phyloP scores from a whole-genome alignment of 139 green algal genomes.

The Chlamydomonas incerta region DNA sequence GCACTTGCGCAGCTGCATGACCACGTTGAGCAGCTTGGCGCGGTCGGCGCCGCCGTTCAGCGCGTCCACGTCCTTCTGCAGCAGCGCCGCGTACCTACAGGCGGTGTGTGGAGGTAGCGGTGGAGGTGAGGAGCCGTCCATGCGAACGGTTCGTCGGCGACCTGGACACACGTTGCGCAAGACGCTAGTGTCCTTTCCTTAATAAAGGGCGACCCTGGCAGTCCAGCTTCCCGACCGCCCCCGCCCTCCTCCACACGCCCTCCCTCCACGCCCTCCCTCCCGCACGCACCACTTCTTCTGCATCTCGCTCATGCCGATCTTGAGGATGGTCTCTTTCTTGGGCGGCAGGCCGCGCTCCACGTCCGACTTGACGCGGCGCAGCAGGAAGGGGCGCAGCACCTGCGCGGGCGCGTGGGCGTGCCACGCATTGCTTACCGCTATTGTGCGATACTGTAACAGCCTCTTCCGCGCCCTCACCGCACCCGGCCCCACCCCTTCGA shows the following conservation, averaged over 20 bases:
- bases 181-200: too few species aligned
- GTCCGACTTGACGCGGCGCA: slow-evolving; percentile 97
- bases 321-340: slow-evolving; percentile 99
- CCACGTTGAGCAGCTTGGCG: slow-evolving; percentile 97
- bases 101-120: background rate
- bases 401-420: too few species aligned
- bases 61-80: slow-evolving; percentile 96
- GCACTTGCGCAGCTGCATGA: slow-evolving; percentile 99
- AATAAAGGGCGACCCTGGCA: too few species aligned
- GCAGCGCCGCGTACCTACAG: slow-evolving; percentile 83
- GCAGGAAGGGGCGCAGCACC: slow-evolving; percentile 97
- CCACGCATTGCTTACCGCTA: too few species aligned
- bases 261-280: too few species aligned
- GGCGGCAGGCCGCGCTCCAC: slow-evolving; percentile 96
- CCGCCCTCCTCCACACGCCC: background rate
- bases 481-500: too few species aligned
- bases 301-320: slow-evolving; percentile 98
- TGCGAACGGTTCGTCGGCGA: too few species aligned
- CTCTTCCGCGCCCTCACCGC: too few species aligned
- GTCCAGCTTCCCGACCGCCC: too few species aligned
- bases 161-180: too few species aligned
- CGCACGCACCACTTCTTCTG: slow-evolving; percentile 81
- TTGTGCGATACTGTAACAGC: background rate
- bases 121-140: too few species aligned
- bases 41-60: slow-evolving; percentile 87